These are phyloP conservation scores for Volvariella volvacea DNA, from an alignment of 1,284 basidiomycete species.

Conservation along the genomic window DNA sequence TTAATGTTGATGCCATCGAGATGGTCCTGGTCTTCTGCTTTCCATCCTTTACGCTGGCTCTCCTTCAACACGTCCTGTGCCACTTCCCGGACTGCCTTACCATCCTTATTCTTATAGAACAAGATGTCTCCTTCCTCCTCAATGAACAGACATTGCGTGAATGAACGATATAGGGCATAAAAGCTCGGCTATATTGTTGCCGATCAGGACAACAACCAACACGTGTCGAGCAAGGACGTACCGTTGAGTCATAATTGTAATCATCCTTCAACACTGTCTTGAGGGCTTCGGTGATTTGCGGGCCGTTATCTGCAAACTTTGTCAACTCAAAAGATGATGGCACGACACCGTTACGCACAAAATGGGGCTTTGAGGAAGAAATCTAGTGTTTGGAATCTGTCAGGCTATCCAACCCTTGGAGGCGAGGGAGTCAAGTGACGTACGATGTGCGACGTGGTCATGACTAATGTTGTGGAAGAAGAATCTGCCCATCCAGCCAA, in stretches of 20 bases:
- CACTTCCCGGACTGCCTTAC: constrained; percentile 27
- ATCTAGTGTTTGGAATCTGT: constrained; percentile 14
- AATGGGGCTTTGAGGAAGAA: constrained; percentile 36
- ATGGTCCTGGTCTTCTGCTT: background rate
- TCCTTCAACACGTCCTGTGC: background rate
- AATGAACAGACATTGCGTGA: constrained; percentile 46
- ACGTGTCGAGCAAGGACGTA: constrained; percentile 14
- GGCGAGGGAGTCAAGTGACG: background rate
- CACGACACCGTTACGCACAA: constrained; percentile 21
- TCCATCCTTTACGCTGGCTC: background rate
- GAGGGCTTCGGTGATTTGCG: constrained; percentile 36
- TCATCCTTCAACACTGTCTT: constrained; percentile 36
- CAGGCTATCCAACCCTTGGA: background rate
- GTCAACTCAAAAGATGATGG: background rate
- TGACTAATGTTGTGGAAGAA: constrained; percentile 50
- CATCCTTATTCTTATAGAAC: constrained; percentile 57
- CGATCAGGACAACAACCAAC: constrained; percentile 2
- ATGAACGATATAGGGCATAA: constrained; percentile 36
- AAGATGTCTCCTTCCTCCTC: constrained; percentile 59
- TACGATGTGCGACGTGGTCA: constrained; percentile 34
- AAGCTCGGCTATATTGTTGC: constrained; percentile 29
- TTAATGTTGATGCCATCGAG: no score
- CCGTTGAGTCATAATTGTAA: constrained; percentile 42
- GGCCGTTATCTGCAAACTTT: constrained; percentile 35
- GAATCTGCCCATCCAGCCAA: constrained; percentile 50